Conservation (phyloP, 495 filamentous ascomycete genomes). For the Penicillium canescens region DNA sequence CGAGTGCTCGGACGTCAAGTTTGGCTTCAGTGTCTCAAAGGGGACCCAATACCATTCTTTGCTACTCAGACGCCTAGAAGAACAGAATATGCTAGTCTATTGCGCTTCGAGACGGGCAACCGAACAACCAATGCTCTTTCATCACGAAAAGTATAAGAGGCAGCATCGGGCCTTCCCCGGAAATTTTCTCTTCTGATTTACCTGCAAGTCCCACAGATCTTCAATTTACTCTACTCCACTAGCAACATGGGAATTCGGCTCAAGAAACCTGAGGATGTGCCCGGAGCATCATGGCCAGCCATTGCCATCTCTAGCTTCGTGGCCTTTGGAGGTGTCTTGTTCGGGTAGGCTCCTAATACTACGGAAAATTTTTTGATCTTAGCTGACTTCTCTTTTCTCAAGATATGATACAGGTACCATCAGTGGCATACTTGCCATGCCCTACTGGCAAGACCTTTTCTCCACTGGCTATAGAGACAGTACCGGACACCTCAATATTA, state of each 20-base stretch:
- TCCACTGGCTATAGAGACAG: slow-evolving; percentile 61
- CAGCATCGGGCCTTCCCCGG: no score
- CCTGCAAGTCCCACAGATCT: no score
- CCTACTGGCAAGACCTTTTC: slow-evolving; percentile 71
- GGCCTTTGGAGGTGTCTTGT: slow-evolving; percentile 84
- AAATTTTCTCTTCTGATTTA: no score
- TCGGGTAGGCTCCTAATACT: slow-evolving; percentile 65
- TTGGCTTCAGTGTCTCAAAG: no score
- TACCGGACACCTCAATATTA: slow-evolving; percentile 55
- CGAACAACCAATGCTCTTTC: no score
- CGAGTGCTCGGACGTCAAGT: no score
- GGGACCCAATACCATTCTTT: no score
- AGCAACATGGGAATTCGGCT: slow-evolving; percentile 36
- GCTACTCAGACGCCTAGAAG: no score
- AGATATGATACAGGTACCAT: slow-evolving; percentile 90
- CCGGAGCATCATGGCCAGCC: slow-evolving; percentile 67
- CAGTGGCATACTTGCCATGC: slow-evolving; percentile 80
- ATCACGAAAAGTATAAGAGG: no score
- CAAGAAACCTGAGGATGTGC: slow-evolving; percentile 41
- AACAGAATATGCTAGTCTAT: no score
- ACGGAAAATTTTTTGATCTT: neutral
- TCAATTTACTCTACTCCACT: no score
- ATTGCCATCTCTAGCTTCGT: slow-evolving; percentile 86
- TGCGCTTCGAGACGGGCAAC: no score
- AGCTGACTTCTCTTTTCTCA: neutral